These are phyloP conservation scores for Yamadazyma kitorensis DNA, from an alignment of 805 yeast species.

Conservation along the genomic window DNA sequence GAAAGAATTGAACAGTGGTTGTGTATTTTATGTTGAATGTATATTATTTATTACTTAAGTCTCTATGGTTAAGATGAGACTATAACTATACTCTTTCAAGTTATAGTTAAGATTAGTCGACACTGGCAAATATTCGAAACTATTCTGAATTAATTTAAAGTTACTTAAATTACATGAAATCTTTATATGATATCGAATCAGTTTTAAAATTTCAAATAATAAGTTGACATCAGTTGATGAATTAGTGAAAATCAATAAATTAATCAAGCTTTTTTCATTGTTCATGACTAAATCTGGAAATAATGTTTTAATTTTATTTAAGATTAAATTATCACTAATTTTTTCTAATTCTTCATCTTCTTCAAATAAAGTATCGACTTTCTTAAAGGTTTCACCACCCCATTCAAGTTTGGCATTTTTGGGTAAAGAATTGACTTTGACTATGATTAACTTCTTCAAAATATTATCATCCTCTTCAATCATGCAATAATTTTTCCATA, in stretches of 20 bases:
- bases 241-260: conserved; percentile 14
- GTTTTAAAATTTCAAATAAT: conserved; percentile 6
- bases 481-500: conserved; percentile 46
- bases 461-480: conserved; percentile 16
- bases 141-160: neutral
- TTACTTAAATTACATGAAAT: conserved; percentile 7
- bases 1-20: too few relatives aligned
- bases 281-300: conserved; percentile 4
- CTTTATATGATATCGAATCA: neutral
- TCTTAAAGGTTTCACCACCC: conserved; percentile 58
- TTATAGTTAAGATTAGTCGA: conserved; percentile 10
- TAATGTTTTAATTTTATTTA: neutral
- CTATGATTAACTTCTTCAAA: conserved; percentile 42
- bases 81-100: conserved; percentile 13
- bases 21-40: neutral
- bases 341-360: conserved; percentile 22
- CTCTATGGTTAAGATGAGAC: conserved; percentile 17
- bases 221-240: conserved; percentile 8
- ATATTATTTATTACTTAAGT: conserved; percentile 1
- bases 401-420: conserved; percentile 67
- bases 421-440: conserved; percentile 59
- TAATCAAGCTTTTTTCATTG: neutral
- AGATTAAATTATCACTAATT: neutral
- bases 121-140: conserved; percentile 19
- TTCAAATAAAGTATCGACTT: conserved; percentile 39